phyloP scores from a whole-genome alignment of 208 protist species.

The Trichomonas tenax region DNA sequence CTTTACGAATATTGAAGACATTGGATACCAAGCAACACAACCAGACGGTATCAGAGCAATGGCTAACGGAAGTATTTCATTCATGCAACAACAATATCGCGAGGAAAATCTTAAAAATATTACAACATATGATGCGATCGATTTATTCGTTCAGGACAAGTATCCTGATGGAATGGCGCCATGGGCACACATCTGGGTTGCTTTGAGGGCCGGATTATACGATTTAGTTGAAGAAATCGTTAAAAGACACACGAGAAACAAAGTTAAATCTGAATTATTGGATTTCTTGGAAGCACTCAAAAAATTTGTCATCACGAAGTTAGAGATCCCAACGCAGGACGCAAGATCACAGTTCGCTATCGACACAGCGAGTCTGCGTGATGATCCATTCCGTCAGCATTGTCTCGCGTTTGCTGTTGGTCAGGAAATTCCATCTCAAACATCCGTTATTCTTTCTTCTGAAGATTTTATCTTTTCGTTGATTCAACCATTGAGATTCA shows the following conservation, averaged over 20 bases:
- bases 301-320: neutral
- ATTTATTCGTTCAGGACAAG: neutral
- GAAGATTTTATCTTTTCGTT: neutral
- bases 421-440: neutral
- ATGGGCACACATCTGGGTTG: slow-evolving; percentile 6
- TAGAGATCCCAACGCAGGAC: neutral
- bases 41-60: neutral
- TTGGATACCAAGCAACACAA: neutral
- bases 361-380: neutral
- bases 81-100: neutral
- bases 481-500: neutral
- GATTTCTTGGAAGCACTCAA: neutral
- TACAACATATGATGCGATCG: neutral
- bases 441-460: too few relatives aligned
- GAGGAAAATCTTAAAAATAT: neutral
- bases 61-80: neutral
- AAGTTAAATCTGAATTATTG: neutral
- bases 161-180: neutral
- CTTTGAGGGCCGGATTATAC: neutral
- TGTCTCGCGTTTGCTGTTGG: neutral
- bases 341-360: neutral
- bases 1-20: neutral
- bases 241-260: neutral
- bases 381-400: neutral
- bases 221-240: neutral